Percentiles rank a stretch among this genome's conserved stretches.
phyloP scores from a whole-genome alignment of 805 yeast species.

The Starmerella bacillaris region DNA sequence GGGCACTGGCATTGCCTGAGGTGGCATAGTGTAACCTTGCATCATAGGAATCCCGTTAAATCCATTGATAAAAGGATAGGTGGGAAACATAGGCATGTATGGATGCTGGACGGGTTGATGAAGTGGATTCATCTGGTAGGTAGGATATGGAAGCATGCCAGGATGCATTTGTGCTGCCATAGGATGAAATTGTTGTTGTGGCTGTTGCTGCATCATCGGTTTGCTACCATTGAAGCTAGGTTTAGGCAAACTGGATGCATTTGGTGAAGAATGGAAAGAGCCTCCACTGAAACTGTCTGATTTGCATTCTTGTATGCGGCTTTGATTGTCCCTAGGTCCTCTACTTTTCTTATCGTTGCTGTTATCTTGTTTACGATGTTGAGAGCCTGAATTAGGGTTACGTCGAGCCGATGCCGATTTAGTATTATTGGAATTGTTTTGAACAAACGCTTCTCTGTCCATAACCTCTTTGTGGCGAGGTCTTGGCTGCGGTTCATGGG shows the following conservation, averaged over 20 bases:
- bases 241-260: constrained; percentile 16
- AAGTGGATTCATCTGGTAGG: neutral
- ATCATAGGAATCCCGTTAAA: neutral
- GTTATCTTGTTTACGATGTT: neutral
- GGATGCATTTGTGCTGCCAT: neutral
- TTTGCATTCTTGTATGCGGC: neutral
- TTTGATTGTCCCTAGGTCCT: neutral
- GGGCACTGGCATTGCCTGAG: too few relatives aligned
- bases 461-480: neutral
- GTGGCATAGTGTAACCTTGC: constrained; percentile 1
- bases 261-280: constrained; percentile 18
- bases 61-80: neutral
- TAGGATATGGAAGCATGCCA: too few relatives aligned
- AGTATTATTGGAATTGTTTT: neutral
- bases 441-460: neutral
- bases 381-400: neutral
- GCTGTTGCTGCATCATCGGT: neutral
- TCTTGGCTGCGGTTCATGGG: neutral
- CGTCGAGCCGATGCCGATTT: neutral
- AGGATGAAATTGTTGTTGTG: neutral
- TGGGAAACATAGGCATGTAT: neutral
- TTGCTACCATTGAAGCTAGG: constrained; percentile 18
- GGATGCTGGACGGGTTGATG: neutral
- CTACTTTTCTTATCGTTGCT: neutral
- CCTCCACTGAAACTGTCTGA: constrained; percentile 14